Percentiles rank a stretch among this genome's conserved stretches.
These are phyloP conservation scores for Pseudogymnoascus sp. DNA, from an alignment of 2,329 filamentous ascomycete genomes.

Conservation along the genomic window DNA sequence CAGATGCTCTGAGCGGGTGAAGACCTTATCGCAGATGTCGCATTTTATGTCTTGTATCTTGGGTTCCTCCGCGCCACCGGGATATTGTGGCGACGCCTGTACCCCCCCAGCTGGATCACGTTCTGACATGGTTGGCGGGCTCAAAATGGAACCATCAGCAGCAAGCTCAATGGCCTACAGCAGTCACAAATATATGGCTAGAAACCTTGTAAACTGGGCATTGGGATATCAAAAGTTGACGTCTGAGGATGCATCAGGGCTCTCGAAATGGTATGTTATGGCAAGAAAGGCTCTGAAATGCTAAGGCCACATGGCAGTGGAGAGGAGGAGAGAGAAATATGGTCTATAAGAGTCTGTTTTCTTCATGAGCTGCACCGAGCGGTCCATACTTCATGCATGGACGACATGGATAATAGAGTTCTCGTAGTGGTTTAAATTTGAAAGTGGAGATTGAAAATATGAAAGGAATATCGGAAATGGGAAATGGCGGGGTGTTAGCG, in stretches of 20 bases:
- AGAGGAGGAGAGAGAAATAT: not conserved
- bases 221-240: not conserved
- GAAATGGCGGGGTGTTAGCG: not conserved
- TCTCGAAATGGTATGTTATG: not conserved
- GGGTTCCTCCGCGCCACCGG: not conserved
- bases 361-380: not conserved
- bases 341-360: not conserved
- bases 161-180: not conserved
- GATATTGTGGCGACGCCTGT: not conserved
- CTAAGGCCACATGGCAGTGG: not conserved
- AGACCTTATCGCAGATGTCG: constrained; percentile 20
- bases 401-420: not conserved
- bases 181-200: not conserved
- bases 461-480: not conserved
- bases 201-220: not conserved
- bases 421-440: not conserved
- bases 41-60: constrained; percentile 8
- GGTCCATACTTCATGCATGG: not conserved
- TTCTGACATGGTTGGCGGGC: constrained; percentile 7
- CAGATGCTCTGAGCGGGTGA: constrained; percentile 48
- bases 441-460: not conserved
- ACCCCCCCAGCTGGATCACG: not conserved
- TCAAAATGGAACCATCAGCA: not conserved
- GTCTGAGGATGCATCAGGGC: not conserved
- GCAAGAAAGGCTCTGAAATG: not conserved